A percentile compares a stretch with the other conserved stretches of the same genome.
Evolutionary conservation across 2,329 filamentous ascomycete species (phyloP).

Genomic region (Beauveria sp.): DNA sequence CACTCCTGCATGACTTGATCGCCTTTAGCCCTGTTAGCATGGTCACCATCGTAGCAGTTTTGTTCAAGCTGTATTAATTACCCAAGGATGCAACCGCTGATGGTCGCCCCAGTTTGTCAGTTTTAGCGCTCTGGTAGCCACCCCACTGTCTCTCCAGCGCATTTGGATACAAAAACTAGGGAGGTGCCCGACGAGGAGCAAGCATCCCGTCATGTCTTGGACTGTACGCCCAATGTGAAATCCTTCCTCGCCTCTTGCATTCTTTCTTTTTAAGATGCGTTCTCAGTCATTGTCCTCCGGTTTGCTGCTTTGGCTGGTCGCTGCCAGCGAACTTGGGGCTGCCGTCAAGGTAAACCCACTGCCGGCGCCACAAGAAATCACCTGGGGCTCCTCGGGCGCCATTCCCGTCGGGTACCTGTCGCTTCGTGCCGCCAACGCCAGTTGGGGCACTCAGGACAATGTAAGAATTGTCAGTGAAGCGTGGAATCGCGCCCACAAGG

Average conservation of each 20-base stretch:
- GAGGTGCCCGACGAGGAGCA: background rate
- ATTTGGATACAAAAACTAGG: background rate
- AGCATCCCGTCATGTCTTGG: background rate
- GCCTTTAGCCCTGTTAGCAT: background rate
- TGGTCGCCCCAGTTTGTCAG: background rate
- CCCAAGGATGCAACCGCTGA: background rate
- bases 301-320: constrained; percentile 1
- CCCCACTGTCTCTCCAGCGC: background rate
- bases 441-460: constrained; percentile 11
- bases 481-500: constrained; percentile 41
- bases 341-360: constrained; percentile 21
- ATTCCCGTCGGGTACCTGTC: constrained; percentile 14
- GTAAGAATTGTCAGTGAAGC: constrained; percentile 31
- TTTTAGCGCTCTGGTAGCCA: background rate
- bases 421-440: constrained; percentile 14
- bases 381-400: constrained; percentile 19
- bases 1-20: background rate
- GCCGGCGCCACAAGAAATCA: constrained; percentile 19
- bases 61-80: background rate
- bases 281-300: background rate
- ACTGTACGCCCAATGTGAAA: background rate
- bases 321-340: background rate
- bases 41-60: background rate
- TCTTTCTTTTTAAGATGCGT: constrained; percentile 1
- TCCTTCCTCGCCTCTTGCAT: background rate